phyloP scores from a whole-genome alignment of 2,329 filamentous ascomycete species.

The Calonectria fujianensis region DNA sequence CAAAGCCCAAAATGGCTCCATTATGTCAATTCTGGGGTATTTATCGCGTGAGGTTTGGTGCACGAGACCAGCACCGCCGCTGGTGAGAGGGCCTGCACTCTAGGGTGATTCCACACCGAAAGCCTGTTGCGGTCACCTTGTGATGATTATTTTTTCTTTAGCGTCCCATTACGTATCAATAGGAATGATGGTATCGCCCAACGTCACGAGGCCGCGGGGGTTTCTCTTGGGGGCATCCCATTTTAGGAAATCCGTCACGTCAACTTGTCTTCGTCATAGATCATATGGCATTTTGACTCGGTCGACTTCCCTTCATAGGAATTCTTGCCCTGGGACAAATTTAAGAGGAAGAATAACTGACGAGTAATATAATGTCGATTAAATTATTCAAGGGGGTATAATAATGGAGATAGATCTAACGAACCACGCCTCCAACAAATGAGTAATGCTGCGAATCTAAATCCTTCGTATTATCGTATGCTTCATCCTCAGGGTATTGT shows the following conservation, averaged over 20 bases:
- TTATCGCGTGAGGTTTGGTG: slow-evolving; percentile 2
- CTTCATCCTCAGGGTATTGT: slow-evolving; percentile 48
- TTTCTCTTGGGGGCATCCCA: background rate
- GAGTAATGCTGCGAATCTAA: slow-evolving; percentile 34
- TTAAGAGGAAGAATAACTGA: background rate
- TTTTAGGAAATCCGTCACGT: background rate
- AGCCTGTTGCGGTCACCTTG: slow-evolving; percentile 15
- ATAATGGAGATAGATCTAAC: slow-evolving; percentile 33
- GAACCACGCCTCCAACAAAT: slow-evolving; percentile 3
- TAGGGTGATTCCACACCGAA: slow-evolving; percentile 22
- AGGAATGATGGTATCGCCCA: background rate
- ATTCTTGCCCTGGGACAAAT: background rate
- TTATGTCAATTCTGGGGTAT: background rate
- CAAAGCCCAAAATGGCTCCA: background rate
- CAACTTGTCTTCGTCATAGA: background rate
- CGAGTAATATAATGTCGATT: background rate
- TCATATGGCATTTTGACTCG: background rate
- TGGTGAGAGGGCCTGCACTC: slow-evolving; percentile 3
- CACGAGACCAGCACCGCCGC: slow-evolving; percentile 12
- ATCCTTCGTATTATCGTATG: slow-evolving; percentile 28
- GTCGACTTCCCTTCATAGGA: background rate
- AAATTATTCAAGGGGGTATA: slow-evolving; percentile 16
- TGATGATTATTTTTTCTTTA: background rate
- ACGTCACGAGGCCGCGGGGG: background rate
- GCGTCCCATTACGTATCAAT: background rate